Conservation (phyloP, 495 filamentous ascomycete species). For the Daldinia loculata region DNA sequence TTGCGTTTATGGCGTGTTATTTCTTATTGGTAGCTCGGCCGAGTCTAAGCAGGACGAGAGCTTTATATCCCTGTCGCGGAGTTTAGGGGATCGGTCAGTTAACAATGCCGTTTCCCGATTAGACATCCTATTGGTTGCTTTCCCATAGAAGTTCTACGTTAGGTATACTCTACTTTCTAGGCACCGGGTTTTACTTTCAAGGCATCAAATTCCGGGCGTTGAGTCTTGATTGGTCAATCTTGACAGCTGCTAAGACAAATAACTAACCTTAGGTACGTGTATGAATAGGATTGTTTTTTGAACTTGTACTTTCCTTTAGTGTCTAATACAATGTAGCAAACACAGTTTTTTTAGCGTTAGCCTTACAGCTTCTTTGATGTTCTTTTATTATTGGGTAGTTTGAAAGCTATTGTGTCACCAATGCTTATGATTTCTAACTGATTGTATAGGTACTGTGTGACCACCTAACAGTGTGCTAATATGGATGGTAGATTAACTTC, state of each 20-base stretch:
- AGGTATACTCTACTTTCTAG: neutral
- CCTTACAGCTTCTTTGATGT: neutral
- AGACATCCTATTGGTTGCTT: conserved; percentile 11
- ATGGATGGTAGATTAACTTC: no score
- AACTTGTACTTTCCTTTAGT: no score
- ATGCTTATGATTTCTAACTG: neutral
- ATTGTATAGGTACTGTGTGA: no score
- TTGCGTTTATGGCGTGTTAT: conserved; percentile 4
- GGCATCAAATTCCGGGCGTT: neutral
- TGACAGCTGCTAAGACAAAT: neutral
- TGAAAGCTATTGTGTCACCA: neutral
- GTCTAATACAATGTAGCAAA: neutral
- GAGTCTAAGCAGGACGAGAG: conserved; percentile 2
- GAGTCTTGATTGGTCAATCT: neutral
- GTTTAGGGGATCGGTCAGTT: conserved; percentile 29
- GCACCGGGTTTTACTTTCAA: neutral
- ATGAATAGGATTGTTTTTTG: no score
- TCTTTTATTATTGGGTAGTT: neutral
- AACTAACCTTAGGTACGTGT: neutral
- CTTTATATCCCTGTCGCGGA: conserved; percentile 15
- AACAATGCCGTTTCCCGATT: conserved; percentile 23
- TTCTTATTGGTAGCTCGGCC: conserved; percentile 26
- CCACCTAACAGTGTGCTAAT: no score
- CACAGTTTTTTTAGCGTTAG: neutral
- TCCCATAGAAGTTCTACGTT: neutral